Conservation (phyloP, 352 stramenopile genomes). For the Globisporangium polare region DNA sequence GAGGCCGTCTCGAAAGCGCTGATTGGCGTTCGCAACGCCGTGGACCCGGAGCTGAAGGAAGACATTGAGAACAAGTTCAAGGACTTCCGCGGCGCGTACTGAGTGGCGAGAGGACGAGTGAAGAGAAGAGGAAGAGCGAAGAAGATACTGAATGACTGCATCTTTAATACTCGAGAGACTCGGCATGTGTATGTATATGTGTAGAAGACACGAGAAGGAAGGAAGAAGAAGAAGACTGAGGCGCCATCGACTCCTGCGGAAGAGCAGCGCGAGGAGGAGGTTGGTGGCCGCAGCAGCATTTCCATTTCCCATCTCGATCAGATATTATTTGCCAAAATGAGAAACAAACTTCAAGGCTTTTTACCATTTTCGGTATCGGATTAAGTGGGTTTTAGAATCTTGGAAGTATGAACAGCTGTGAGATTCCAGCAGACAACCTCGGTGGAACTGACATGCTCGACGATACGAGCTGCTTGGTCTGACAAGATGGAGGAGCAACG, state of each 20-base stretch:
- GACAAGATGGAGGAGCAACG: neutral
- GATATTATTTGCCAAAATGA: constrained; percentile 5
- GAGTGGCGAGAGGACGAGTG: neutral
- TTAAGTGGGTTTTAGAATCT: neutral
- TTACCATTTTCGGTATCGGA: neutral
- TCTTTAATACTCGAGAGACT: neutral
- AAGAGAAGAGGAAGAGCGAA: neutral
- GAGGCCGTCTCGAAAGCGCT: constrained; percentile 84
- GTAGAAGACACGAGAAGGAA: constrained; percentile 6
- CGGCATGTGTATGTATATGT: constrained; percentile 1
- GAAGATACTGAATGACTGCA: neutral
- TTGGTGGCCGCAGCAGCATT: neutral
- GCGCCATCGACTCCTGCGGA: neutral
- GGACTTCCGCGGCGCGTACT: constrained; percentile 55
- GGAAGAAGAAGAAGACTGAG: neutral
- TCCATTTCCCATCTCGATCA: neutral
- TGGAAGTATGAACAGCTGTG: too few relatives aligned
- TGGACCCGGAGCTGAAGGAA: constrained; percentile 87
- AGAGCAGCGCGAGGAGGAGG: neutral
- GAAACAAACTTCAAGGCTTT: neutral
- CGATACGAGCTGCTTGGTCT: neutral
- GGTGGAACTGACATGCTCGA: too few relatives aligned
- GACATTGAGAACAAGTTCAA: constrained; percentile 92
- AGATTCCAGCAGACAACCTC: too few relatives aligned
- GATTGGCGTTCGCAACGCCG: constrained; percentile 82